Base-by-base conservation (phyloP, 345 rosid species). In the Pistacia vera region DNA sequence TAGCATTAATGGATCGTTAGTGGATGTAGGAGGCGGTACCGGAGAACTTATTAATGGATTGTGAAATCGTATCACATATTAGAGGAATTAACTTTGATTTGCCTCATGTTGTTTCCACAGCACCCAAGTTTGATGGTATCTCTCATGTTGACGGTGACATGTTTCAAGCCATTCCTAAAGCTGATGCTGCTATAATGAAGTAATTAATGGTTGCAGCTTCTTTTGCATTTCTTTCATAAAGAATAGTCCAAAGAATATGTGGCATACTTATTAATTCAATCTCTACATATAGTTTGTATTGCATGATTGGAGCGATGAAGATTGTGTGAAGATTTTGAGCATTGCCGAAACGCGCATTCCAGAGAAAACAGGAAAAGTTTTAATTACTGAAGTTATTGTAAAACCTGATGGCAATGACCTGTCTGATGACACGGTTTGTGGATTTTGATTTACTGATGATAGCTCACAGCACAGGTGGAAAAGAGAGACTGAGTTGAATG, bases 1-100 rank as follows among this genome's bases (percentile, higher is more conserved):
- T 10, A 2, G 46, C 35, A 10, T 83, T 0, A 41, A 41, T 41
- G 70, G 20, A 41, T 57, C 85, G 0, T 49, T 81, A 74, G 82
- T 81, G 14, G 86, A 86, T 25, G 86, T 86, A 0, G 86, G 85
- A 16, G 86, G 85, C 33, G 86, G 88, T 3, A 77, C 44, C 0
- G 86, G 89, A 8, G 57, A 25, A 0, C 0, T 56, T 11, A 3
- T 83, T 2, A 73, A 65, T 4, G 83, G 70, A 69, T 86, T 17
- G 82, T 81, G 10, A 74, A 77, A 56, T 51, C 69, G 0, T 49
- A 74, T 68, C 86, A 0, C 83, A 79, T 63, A 74, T 85, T 51
- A 79, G 66, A 68, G 81, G 78, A 0, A 25, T 74, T 1, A 85
- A 83, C 63, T 85, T 85, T 13, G 88, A 85, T 81, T 25, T 85